Base-by-base conservation (phyloP, 345 rosid species). In the Atalantia buxifolia region DNA sequence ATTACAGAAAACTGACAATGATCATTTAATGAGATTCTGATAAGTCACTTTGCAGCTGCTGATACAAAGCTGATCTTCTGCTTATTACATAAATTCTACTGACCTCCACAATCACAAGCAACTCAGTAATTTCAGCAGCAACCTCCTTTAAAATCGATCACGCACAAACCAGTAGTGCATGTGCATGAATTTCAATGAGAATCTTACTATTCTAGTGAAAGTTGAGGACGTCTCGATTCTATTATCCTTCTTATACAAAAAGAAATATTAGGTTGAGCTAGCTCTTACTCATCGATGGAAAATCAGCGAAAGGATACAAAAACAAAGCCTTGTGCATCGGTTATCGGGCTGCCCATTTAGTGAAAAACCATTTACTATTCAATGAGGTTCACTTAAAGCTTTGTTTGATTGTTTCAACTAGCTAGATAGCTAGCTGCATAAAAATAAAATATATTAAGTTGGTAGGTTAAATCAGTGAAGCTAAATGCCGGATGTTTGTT, bases 61-160 rank as follows among this genome's bases (percentile, higher is more conserved):
- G 24, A 30, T 28, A 4, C 38, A 21, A 27, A 22, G 75, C 63
- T 71, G 64, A 55, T 19, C 18, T 55, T 55, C 22, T 56, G 24
- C 18, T 2, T 14, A 9, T 2, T n/a, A 9, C 25, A 33, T 65
- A 65, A 40, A 66, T 66, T 66, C 48, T 35, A 18, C 12, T 33
- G 69, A 33, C 5, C 7, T 16, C 62, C 75, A 16, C 69, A 35
- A 14, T 6, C 62, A 19, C 22, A 27, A 53, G 73, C 55, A 50
- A 40, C 72, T 33, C 48, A 42, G 28, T 40, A 24, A 73, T 42
- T 69, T 62, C n/a, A 61, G 42, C 69, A 10, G 9, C 56, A 35
- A 31, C n/a, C 76, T 57, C n/a, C 59, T 38, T n/a, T 35, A n/a
- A 27, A 72, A 33, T 72, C 76, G 57, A 33, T 72, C 76, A 57